These are phyloP conservation scores for Trametes villosa DNA, from an alignment of 768 basidiomycete genomes.

Conservation along the genomic window DNA sequence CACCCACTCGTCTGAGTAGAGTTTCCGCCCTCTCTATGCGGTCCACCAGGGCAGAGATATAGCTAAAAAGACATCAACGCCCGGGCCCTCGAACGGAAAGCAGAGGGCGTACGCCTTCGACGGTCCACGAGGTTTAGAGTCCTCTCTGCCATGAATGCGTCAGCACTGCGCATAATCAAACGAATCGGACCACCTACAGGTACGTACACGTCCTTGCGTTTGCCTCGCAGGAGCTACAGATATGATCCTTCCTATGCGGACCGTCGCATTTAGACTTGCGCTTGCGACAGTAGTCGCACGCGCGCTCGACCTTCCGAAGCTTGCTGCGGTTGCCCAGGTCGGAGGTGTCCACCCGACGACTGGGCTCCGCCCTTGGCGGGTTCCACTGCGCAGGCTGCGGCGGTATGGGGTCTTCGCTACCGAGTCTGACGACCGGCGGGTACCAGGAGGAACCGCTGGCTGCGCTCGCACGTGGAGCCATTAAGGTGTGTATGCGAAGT, in stretches of 20 bases:
- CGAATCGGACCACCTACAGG: background rate
- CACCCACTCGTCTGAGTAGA: background rate
- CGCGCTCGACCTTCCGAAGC: background rate
- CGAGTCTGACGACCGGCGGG: background rate
- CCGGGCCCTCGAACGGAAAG: no score
- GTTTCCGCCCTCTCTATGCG: background rate
- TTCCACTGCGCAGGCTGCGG: background rate
- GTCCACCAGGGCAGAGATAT: background rate
- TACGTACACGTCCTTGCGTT: background rate
- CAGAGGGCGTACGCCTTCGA: background rate
- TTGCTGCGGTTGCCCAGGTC: slow-evolving; percentile 1
- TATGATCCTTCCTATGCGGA: background rate
- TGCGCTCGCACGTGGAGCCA: no score
- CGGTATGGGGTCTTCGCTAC: background rate
- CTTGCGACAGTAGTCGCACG: slow-evolving; percentile 1
- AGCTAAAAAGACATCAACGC: background rate
- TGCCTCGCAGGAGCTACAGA: background rate
- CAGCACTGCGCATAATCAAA: background rate
- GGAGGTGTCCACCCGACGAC: background rate
- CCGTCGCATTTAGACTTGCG: slow-evolving; percentile 3
- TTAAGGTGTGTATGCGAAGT: no score
- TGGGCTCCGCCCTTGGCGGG: background rate
- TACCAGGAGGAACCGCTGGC: no score
- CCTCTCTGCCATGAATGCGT: background rate
- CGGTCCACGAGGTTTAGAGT: slow-evolving; percentile 1